Conservation (phyloP, 805 yeast species). For the Cyberlindnera samutprakarnensis region DNA sequence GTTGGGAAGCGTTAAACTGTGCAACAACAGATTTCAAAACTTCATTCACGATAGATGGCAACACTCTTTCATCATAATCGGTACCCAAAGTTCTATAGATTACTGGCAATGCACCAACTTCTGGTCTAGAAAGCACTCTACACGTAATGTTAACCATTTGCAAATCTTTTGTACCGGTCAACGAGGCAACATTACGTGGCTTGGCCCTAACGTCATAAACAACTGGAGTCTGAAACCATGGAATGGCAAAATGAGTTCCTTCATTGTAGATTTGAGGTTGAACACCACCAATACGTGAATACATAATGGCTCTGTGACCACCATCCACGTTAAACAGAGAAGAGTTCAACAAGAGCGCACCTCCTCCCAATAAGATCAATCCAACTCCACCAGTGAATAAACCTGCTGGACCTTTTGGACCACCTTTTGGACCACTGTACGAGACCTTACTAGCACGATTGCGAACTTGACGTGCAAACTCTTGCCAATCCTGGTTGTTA, state of each 20-base stretch:
- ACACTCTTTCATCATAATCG: slow-evolving; percentile 94
- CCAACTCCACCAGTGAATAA: slow-evolving; percentile 61
- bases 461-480: slow-evolving; percentile 43
- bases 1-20: slow-evolving; percentile 95
- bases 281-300: slow-evolving; percentile 82
- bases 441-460: slow-evolving; percentile 36
- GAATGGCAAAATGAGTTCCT: slow-evolving; percentile 92
- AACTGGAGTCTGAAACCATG: slow-evolving; percentile 91
- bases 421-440: slow-evolving; percentile 32
- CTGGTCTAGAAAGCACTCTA: slow-evolving; percentile 90
- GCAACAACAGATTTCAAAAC: slow-evolving; percentile 96
- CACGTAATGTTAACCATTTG: slow-evolving; percentile 99
- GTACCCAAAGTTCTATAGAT: slow-evolving; percentile 89
- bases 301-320: slow-evolving; percentile 96
- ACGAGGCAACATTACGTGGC: slow-evolving; percentile 91
- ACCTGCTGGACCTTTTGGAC: slow-evolving; percentile 38
- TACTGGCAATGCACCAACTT: slow-evolving; percentile 65
- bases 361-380: slow-evolving; percentile 48
- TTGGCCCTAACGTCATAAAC: slow-evolving; percentile 94
- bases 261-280: slow-evolving; percentile 77
- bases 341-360: slow-evolving; percentile 43
- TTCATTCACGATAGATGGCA: slow-evolving; percentile 97
- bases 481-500: slow-evolving; percentile 40
- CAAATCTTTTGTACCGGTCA: slow-evolving; percentile 96
- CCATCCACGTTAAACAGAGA: slow-evolving; percentile 88